These are phyloP conservation scores for Amniculicola lignicola DNA, from an alignment of 495 filamentous ascomycete genomes.

Conservation along the genomic window DNA sequence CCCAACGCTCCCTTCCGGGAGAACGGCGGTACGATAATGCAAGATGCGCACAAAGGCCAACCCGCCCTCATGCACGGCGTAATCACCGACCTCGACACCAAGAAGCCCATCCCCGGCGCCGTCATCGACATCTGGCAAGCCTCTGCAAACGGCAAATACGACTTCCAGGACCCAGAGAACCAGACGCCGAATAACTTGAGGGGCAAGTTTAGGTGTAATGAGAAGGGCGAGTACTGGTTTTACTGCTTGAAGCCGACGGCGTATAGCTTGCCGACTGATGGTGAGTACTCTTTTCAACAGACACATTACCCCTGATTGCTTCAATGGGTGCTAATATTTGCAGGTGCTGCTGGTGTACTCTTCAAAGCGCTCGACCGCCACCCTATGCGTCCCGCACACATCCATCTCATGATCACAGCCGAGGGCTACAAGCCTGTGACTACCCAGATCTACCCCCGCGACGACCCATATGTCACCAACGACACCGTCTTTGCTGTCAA, in stretches of 20 bases:
- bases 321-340: not conserved
- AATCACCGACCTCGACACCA: slow-evolving; percentile 68
- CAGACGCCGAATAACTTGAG: slow-evolving; percentile 79
- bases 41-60: slow-evolving; percentile 64
- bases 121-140: slow-evolving; percentile 87
- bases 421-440: slow-evolving; percentile 51
- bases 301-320: not conserved
- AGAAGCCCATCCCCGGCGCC: slow-evolving; percentile 64
- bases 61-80: slow-evolving; percentile 73
- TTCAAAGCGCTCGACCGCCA: slow-evolving; percentile 70
- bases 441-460: slow-evolving; percentile 62
- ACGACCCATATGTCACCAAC: slow-evolving; percentile 58
- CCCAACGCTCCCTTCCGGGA: slow-evolving; percentile 76
- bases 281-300: slow-evolving; percentile 10
- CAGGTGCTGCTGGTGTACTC: slow-evolving; percentile 62
- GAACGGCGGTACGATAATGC: slow-evolving; percentile 68
- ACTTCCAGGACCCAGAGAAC: slow-evolving; percentile 76
- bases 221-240: slow-evolving; percentile 70
- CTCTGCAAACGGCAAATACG: slow-evolving; percentile 79
- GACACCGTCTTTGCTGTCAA: slow-evolving; percentile 69
- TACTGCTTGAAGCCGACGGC: slow-evolving; percentile 82
- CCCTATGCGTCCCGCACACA: slow-evolving; percentile 43
- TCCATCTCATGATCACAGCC: slow-evolving; percentile 45
- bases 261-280: slow-evolving; percentile 75
- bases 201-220: slow-evolving; percentile 77